These are phyloP conservation scores for Aspergillus niger DNA, from an alignment of 2,329 filamentous ascomycete species.

Conservation along the genomic window DNA sequence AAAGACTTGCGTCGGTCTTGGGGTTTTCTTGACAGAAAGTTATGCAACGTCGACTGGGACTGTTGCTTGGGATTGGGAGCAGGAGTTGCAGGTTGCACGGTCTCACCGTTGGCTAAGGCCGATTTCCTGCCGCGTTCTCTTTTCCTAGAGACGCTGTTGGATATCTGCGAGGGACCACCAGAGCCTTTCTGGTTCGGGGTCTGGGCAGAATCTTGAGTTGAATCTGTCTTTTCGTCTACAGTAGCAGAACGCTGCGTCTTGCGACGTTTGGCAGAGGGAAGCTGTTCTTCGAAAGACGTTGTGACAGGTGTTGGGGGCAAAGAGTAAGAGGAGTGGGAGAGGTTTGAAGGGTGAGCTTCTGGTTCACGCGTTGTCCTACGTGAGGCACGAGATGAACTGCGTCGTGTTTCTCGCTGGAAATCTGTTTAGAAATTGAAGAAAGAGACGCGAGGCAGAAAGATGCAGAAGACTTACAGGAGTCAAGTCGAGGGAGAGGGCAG, in stretches of 20 bases:
- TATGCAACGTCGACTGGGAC: constrained; percentile 15
- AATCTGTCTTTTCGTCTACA: constrained; percentile 15
- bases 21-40: constrained; percentile 14
- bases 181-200: constrained; percentile 11
- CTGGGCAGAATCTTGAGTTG: constrained; percentile 13
- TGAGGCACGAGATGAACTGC: constrained; percentile 26
- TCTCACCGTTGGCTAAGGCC: constrained; percentile 10
- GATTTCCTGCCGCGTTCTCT: constrained; percentile 14
- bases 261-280: constrained; percentile 23
- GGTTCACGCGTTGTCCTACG: constrained; percentile 21
- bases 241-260: constrained; percentile 20
- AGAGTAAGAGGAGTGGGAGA: constrained; percentile 25
- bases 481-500: constrained; percentile 17
- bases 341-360: constrained; percentile 15
- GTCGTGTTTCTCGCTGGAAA: constrained; percentile 16
- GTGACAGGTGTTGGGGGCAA: constrained; percentile 24
- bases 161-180: constrained; percentile 6
- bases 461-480: constrained; percentile 16
- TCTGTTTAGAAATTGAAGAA: neutral
- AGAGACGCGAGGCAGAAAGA: neutral
- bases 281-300: constrained; percentile 26
- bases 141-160: constrained; percentile 13
- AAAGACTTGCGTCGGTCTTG: constrained; percentile 16
- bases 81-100: constrained; percentile 5
- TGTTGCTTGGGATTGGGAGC: constrained; percentile 11